Percentiles rank a stretch among this genome's conserved stretches.
phyloP scores from a whole-genome alignment of 805 yeast genomes.

The Lipomyces orientalis region DNA sequence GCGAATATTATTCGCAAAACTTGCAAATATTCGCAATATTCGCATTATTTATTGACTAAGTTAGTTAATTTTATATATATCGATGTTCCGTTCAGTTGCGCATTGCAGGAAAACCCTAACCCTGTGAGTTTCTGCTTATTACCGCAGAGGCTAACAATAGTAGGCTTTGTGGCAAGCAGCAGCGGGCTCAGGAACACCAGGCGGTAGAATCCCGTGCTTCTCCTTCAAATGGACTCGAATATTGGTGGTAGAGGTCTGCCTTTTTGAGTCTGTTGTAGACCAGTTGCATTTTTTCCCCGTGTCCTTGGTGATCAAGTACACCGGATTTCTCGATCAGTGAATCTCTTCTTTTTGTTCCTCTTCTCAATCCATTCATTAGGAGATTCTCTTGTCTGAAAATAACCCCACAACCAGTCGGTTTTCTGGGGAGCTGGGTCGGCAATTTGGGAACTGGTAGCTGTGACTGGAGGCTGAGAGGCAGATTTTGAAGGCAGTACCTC shows the following conservation, averaged over 20 bases:
- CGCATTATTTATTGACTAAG: too few relatives aligned
- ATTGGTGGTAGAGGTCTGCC: slow-evolving; percentile 3
- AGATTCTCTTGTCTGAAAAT: background rate
- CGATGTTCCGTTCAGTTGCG: too few relatives aligned
- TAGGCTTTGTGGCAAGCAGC: background rate
- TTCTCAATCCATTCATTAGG: slow-evolving; percentile 4
- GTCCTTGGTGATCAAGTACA: background rate
- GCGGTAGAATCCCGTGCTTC: background rate
- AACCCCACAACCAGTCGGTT: background rate
- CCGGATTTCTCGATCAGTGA: slow-evolving; percentile 1
- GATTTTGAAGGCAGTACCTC: background rate
- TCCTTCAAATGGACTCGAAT: background rate
- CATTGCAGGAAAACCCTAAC: too few relatives aligned
- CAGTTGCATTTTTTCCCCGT: background rate
- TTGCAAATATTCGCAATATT: too few relatives aligned
- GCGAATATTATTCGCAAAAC: too few relatives aligned
- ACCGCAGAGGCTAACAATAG: background rate
- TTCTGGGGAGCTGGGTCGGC: background rate
- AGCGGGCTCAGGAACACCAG: background rate
- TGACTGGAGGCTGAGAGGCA: background rate
- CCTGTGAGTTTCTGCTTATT: background rate
- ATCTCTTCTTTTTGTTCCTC: background rate
- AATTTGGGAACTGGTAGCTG: background rate
- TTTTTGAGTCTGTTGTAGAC: slow-evolving; percentile 1
- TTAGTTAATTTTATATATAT: too few relatives aligned